Evolutionary conservation across 73 alveolate species (phyloP).

Genomic region (Paraurostyla sp.): DNA sequence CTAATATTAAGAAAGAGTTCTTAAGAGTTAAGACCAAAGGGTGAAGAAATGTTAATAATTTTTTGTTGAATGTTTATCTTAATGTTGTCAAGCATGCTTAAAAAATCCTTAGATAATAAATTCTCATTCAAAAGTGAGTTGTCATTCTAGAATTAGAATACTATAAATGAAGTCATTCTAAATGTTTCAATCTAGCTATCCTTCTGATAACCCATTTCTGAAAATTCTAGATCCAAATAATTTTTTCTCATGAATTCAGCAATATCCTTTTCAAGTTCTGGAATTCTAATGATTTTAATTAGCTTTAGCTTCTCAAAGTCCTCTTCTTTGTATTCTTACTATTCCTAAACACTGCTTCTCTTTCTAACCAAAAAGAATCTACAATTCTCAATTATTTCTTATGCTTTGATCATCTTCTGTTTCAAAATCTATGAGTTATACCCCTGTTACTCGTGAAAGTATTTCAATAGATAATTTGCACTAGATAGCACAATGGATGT

Average conservation of each 20-base stretch:
- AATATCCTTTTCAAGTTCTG: slow-evolving; percentile 23
- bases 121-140: background rate
- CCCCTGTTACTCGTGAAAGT: background rate
- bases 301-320: slow-evolving; percentile 25
- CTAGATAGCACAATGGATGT: slow-evolving; percentile 5
- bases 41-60: slow-evolving; percentile 35
- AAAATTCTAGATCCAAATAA: slow-evolving; percentile 31
- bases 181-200: background rate
- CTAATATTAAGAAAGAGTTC: slow-evolving; percentile 35
- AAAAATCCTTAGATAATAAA: background rate
- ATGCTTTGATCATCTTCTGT: background rate
- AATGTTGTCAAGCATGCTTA: background rate
- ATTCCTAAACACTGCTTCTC: background rate
- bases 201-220: background rate
- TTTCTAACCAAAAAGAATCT: background rate
- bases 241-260: slow-evolving; percentile 11
- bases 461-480: slow-evolving; percentile 38
- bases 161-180: slow-evolving; percentile 2
- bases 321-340: background rate
- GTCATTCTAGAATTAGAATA: background rate
- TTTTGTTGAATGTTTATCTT: background rate
- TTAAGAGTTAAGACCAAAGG: slow-evolving; percentile 38
- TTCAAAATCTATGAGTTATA: background rate
- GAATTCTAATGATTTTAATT: background rate
- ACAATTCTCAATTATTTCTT: slow-evolving; percentile 20